phyloP scores from a whole-genome alignment of 805 yeast genomes.

The Monosporozyma siamensis region DNA sequence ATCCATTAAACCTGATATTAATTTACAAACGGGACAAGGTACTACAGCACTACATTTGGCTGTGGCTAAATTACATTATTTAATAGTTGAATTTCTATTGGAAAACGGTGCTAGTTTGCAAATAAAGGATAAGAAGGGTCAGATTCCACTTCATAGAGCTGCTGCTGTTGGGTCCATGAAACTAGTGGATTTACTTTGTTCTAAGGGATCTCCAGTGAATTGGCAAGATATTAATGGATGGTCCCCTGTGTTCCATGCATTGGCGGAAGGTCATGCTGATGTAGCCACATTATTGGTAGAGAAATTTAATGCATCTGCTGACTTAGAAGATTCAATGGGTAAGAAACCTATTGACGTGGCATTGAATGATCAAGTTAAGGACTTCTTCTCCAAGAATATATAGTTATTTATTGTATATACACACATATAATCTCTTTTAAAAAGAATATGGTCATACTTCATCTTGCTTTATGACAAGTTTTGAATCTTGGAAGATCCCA shows the following conservation, averaged over 20 bases:
- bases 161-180: constrained; percentile 62
- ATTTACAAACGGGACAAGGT: constrained; percentile 56
- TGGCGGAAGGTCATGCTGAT: constrained; percentile 84
- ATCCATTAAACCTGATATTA: constrained; percentile 48
- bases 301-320: constrained; percentile 55
- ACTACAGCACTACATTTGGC: constrained; percentile 72
- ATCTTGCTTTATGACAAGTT: constrained; percentile 12
- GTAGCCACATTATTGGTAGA: constrained; percentile 51
- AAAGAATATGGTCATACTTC: neutral
- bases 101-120: constrained; percentile 52
- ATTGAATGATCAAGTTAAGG: constrained; percentile 42
- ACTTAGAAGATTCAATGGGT: constrained; percentile 41
- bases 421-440: no score
- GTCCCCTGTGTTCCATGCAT: constrained; percentile 84
- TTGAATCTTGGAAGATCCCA: constrained; percentile 17
- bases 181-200: constrained; percentile 45
- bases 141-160: constrained; percentile 72
- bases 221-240: constrained; percentile 63
- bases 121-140: constrained; percentile 56
- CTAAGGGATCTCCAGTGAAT: constrained; percentile 53
- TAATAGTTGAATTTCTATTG: constrained; percentile 46
- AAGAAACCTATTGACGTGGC: constrained; percentile 46
- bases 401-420: no score
- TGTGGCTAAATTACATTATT: constrained; percentile 54
- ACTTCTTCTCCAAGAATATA: constrained; percentile 29